These are phyloP conservation scores for Neophaeococcomyces aloes DNA, from an alignment of 2,329 filamentous ascomycete genomes.

Conservation along the genomic window DNA sequence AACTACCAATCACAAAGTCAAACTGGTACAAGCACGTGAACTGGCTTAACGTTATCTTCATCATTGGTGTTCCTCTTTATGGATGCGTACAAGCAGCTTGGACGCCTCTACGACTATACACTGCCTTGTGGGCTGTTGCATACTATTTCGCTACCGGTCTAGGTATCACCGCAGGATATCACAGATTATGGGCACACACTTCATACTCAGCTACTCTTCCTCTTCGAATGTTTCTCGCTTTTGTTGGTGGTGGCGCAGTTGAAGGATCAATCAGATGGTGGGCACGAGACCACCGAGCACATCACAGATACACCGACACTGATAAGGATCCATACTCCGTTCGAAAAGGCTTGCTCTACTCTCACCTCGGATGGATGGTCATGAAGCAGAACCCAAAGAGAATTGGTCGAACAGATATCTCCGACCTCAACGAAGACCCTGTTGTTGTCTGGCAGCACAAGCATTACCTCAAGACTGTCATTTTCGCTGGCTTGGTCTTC, in stretches of 20 bases:
- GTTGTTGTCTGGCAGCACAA: constrained; percentile 82
- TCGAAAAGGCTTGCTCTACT: constrained; percentile 77
- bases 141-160: constrained; percentile 81
- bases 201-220: constrained; percentile 69
- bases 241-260: constrained; percentile 70
- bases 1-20: constrained; percentile 63
- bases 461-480: constrained; percentile 70
- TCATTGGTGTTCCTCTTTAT: constrained; percentile 63
- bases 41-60: constrained; percentile 80
- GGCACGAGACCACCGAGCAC: constrained; percentile 75
- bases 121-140: constrained; percentile 58
- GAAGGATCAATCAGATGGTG: constrained; percentile 84
- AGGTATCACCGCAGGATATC: constrained; percentile 69
- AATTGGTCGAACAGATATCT: constrained; percentile 78
- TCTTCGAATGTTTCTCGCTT: constrained; percentile 71
- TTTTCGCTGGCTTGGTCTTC: constrained; percentile 66
- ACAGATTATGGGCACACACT: constrained; percentile 77
- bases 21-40: constrained; percentile 93
- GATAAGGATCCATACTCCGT: constrained; percentile 88
- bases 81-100: constrained; percentile 67
- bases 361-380: constrained; percentile 80
- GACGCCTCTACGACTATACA: constrained; percentile 63
- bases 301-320: constrained; percentile 86
- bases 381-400: constrained; percentile 89
- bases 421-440: constrained; percentile 74